Evolutionary conservation across 2,329 filamentous ascomycete species (phyloP).

Genomic region (Xylaria polymorpha): DNA sequence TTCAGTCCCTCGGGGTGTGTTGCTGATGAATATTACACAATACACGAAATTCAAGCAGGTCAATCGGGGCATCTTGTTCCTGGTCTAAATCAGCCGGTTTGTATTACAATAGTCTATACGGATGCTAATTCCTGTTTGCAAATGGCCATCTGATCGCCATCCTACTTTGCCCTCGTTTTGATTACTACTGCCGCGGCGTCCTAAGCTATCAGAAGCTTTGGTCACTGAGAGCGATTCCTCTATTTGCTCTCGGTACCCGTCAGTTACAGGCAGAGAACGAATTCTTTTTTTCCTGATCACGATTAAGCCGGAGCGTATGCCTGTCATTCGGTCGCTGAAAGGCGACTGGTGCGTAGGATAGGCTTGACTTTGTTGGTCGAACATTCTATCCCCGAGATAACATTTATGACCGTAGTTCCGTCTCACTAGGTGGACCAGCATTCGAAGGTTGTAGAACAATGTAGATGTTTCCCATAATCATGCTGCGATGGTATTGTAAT

Average conservation of each 20-base stretch:
- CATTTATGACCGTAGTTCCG: background rate
- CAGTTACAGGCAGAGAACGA: conserved; percentile 80
- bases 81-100: conserved; percentile 5
- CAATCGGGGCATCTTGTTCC: background rate
- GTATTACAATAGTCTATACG: conserved; percentile 15
- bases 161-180: background rate
- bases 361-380: conserved; percentile 95
- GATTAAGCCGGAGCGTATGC: conserved; percentile 99
- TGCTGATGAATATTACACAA: background rate
- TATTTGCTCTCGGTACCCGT: conserved; percentile 85
- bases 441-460: background rate
- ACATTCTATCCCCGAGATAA: conserved; percentile 63
- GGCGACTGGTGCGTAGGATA: conserved; percentile 85
- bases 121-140: background rate
- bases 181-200: conserved; percentile 64
- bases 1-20: background rate
- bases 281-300: conserved; percentile 69
- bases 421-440: background rate
- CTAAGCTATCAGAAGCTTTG: conserved; percentile 59
- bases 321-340: conserved; percentile 84
- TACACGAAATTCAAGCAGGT: background rate
- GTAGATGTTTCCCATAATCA: background rate
- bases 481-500: conserved; percentile 12
- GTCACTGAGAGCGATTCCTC: conserved; percentile 71
- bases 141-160: background rate